Conservation (phyloP, 495 filamentous ascomycete species). For the Hypomontagnella submonticulosa region DNA sequence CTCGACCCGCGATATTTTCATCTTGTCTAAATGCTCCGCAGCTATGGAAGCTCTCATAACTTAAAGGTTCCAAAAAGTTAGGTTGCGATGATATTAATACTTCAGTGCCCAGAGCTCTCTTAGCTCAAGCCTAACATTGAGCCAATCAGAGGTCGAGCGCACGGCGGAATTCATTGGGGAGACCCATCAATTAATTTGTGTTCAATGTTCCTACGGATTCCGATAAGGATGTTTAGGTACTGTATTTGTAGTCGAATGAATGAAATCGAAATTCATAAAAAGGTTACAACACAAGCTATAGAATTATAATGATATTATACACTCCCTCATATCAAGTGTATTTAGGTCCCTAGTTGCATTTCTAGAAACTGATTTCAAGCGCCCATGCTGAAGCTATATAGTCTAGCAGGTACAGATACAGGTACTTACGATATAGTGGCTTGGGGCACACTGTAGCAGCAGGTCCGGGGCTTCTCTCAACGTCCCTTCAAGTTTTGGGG, state of each 20-base stretch:
- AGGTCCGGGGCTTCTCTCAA: slow-evolving; percentile 42
- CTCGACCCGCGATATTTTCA: too few species aligned
- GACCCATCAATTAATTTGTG: slow-evolving; percentile 27
- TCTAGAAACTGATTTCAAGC: too few species aligned
- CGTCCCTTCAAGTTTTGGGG: slow-evolving; percentile 40
- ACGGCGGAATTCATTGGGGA: slow-evolving; percentile 48
- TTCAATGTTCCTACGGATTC: slow-evolving; percentile 38
- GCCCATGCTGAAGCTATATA: slow-evolving; percentile 1
- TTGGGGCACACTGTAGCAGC: slow-evolving; percentile 11
- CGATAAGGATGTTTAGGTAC: slow-evolving; percentile 11
- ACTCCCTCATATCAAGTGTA: too few species aligned
- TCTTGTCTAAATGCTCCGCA: slow-evolving; percentile 3
- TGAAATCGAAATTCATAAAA: not conserved
- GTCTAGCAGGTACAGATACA: slow-evolving; percentile 5
- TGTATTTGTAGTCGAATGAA: not conserved
- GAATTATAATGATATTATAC: too few species aligned
- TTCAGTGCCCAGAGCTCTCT: not conserved
- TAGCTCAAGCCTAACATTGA: slow-evolving; percentile 2
- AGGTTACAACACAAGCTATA: too few species aligned
- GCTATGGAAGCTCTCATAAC: slow-evolving; percentile 6
- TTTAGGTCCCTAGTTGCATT: too few species aligned
- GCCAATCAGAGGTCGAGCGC: slow-evolving; percentile 48
- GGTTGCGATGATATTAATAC: not conserved
- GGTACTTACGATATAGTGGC: slow-evolving; percentile 8
- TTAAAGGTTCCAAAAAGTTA: not conserved